Base-by-base conservation (phyloP, 805 yeast species). In the Grigorovia humatica region DNA sequence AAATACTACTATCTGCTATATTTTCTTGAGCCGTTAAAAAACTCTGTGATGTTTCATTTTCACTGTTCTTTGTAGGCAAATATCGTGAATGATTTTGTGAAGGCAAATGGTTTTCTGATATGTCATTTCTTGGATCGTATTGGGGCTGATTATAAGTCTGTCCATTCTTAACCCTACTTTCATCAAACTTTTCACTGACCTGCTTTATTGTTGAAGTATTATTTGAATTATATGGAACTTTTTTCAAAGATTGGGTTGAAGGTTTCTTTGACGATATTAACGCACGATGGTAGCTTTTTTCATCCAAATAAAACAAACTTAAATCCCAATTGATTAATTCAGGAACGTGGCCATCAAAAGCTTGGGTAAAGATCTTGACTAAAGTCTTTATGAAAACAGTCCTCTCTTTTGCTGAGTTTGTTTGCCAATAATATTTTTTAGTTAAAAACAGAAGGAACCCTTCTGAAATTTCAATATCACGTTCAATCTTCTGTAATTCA, bases 401-500 rank as follows among this genome's bases (percentile, higher is more conserved):
- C 54, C 83, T 74, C 56, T 81, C 88, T 51, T 75, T 74, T 0
- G 81, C 70, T 0, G 80, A 67, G 51, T 74, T 71, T 0, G 87
- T 81, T 55, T 77, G 82, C 97, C 97, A 90, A 68, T 82, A 90
- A 66, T 90, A 91, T 46, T 76, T 80, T 62, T 89, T 90, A 43
- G 85, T 85, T 63, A 91, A 74, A 17, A 72, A 71, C 50, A 85
- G 71, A 0, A 75, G 54, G 52, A 86, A 73, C 1, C 90, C 88
- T 48, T 78, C 76, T 2, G 73, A 76, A 12, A 75, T 76, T 29
- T 69, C 75, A 35, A 54, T 50, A 54, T 82, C 87, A 51, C 78
- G 73, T 35, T 81, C 80, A 1, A 90, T 66, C 44, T 68, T 66
- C 3, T 73, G 65, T 56, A 91, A 70, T 58, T 87, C 95, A 54